Conservation (phyloP, 331 rosid species). For the Malus hybrid region DNA sequence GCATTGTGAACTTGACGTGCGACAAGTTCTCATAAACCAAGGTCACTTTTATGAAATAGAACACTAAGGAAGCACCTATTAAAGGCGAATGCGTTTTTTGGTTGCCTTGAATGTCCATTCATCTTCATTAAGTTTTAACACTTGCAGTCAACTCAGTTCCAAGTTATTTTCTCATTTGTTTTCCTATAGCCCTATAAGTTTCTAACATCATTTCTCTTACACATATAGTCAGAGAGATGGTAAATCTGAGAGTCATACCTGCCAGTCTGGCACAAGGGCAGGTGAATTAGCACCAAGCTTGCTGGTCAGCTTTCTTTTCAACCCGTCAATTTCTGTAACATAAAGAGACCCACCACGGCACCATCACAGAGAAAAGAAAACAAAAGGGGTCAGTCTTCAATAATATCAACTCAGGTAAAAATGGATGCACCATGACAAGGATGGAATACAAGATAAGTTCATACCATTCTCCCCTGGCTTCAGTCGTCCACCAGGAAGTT, state of each 20-base stretch:
- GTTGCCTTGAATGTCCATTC: not conserved
- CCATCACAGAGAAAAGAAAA: not conserved
- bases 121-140: not conserved
- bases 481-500: conserved; percentile 97
- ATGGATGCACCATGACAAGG: not conserved
- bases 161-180: not conserved
- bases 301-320: conserved; percentile 97
- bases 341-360: not conserved
- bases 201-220: not conserved
- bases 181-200: not conserved
- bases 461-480: conserved; percentile 98
- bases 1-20: not conserved
- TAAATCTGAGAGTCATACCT: conserved; percentile 38
- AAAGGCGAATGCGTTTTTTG: not conserved
- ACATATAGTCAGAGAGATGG: not conserved
- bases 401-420: not conserved
- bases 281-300: conserved; percentile 96
- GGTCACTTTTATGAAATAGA: not conserved
- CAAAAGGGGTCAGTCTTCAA: not conserved
- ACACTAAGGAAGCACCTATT: not conserved
- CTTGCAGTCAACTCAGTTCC: not conserved
- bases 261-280: conserved; percentile 93
- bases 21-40: not conserved
- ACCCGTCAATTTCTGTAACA: conserved; percentile 78
- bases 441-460: not conserved